Evolutionary conservation across 257 asterid species (phyloP), one percentile per base, ranked within the genome.

Genomic region (Avicennia marina): DNA sequence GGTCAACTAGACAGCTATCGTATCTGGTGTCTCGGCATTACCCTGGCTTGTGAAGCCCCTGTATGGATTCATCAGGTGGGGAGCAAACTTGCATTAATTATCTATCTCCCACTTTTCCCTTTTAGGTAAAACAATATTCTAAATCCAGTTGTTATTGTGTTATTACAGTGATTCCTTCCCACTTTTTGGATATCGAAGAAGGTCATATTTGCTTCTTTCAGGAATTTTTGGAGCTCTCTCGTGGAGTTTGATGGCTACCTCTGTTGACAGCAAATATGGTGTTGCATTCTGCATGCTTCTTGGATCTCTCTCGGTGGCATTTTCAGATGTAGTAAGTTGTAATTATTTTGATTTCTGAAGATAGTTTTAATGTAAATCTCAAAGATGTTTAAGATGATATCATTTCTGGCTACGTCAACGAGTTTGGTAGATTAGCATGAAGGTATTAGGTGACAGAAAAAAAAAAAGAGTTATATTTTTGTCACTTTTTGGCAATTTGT

Each of bases 41-140:
- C 99, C 97, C 12, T 93, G 99, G 97, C 96, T 93, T 59, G 77
- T 93, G 54, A 93, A 93, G 63, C 99, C 99, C 29, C 77, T 93
- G 27, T 93, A 93, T 69, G 99, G 99, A 42, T 93, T 93, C 78
- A 80, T 93, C 82, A 89, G 96, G 97, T 93, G 69, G 61, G 64
- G 36, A 42, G 58, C 56, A 48, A n/a, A 51, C 72, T 60, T 42
- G 9, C 19, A 11, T 29, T 60, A 45, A 45, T 31, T 54, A 58
- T 76, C 33, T 55, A 48, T 36, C 54, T 47, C 62, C 0, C 42
- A n/a, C n/a, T 39, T 43, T 62, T 54, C 7, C 22, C 16, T 49
- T 17, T 56, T 24, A 20, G 4, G 18, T 6, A 49, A 68, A 18
- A 7, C 43, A 31, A 45, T 41, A 38, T 64, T 48, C 53, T 53